These are phyloP conservation scores for Mycena vulgaris DNA, from an alignment of 768 basidiomycete species.

Conservation along the genomic window DNA sequence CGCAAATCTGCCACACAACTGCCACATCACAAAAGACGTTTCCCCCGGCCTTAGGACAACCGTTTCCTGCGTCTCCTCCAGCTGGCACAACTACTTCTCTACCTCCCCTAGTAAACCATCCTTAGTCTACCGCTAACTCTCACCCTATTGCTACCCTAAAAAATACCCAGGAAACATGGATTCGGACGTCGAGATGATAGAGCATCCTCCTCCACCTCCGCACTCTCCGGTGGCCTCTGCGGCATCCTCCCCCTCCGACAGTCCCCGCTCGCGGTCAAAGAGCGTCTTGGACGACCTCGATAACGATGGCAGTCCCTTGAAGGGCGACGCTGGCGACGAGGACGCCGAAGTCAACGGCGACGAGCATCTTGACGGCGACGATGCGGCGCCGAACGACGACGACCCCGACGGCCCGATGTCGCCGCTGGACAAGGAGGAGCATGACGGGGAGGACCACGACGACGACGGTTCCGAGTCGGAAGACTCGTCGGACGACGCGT, in stretches of 20 bases:
- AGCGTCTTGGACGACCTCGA: constrained; percentile 33
- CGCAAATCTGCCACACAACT: too few species aligned
- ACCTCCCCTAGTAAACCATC: neutral
- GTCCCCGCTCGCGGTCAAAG: constrained; percentile 31
- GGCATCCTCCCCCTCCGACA: constrained; percentile 21
- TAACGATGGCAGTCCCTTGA: constrained; percentile 38
- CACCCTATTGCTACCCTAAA: neutral
- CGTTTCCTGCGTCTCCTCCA: too few species aligned
- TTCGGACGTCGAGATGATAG: constrained; percentile 49
- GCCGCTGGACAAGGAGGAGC: constrained; percentile 6
- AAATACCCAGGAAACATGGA: constrained; percentile 36
- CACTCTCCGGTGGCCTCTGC: neutral
- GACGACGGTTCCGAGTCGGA: constrained; percentile 34
- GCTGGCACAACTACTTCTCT: too few species aligned
- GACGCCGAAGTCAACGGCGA: neutral
- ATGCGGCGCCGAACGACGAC: constrained; percentile 19
- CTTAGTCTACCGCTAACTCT: neutral
- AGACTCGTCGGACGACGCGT: constrained; percentile 39
- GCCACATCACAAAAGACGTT: neutral
- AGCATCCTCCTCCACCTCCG: neutral
- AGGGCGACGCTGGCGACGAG: constrained; percentile 5
- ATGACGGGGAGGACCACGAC: constrained; percentile 38
- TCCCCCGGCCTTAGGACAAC: too few species aligned
- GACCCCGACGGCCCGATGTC: constrained; percentile 27
- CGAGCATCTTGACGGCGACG: neutral